Base-by-base conservation (phyloP, 495 filamentous ascomycete species). In the Xylaria scruposa region DNA sequence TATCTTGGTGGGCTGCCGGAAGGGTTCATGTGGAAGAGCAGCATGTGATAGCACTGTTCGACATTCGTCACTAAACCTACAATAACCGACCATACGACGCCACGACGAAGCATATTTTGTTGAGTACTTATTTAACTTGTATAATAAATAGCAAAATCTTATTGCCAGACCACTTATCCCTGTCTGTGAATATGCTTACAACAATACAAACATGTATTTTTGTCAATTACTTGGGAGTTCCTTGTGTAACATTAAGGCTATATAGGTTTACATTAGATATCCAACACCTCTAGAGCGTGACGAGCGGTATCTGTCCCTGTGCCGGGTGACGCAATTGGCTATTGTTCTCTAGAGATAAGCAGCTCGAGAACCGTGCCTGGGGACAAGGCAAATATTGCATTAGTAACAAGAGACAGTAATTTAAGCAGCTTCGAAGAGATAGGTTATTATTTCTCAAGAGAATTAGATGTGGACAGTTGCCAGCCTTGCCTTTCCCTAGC, bases 31-130 rank as follows among this genome's bases (percentile, higher is more conserved):
- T 46, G 49, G 31, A 72, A 56, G 49, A 74, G 49, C 40, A 64
- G 24, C 21, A 66, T 36, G 70, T 33, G 24, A 40, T 47, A 62
- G 3, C 68, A 67, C 12, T 31, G 61, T 53, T 40, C 61, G 53
- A 66, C 49, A 70, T 60, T 51, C 38, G 70, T 70, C 72, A 75
- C 46, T 62, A 44, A 69, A 73, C 73, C 72, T 72, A 71, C 42
- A 49, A 72, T 74, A 74, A 66, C 51, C 60, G 65, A 72, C 54
- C 59, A 77, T 46, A 66, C 75, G 77, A 78, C 73, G 75, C 77
- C 73, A 78, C 75, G 75, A 78, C 75, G 71, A 74, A 75, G 77
- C 75, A 77, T 62, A 68, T 73, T 73, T 54, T 75, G 72, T 60
- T 73, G 61, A 75, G 72, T 75, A 74, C 67, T 70, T 73, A 64